Evolutionary conservation across 2,329 filamentous ascomycete species (phyloP), one percentile per base, ranked within the genome.

Genomic region (Sporothrix variecibatus): DNA sequence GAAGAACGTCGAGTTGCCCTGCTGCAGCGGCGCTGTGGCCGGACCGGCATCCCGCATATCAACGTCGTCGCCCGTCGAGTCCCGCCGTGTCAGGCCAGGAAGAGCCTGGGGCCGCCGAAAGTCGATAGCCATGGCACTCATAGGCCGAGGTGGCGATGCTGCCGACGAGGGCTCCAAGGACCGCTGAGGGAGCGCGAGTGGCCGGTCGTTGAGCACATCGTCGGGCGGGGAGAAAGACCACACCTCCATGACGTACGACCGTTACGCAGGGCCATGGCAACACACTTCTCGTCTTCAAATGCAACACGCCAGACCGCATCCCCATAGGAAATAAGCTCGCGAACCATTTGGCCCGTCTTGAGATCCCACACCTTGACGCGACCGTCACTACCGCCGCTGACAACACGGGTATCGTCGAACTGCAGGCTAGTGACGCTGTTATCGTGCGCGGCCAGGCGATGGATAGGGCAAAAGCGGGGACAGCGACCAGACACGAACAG

Each of bases 291-390:
- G 77, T 97, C 95, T 81, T 99, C 96, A 81, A 99, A 99, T 0
- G 97, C 96, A 46, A 99, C 95, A 75, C 96, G 89, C 96, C 96
- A 99, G 0, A 99, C 96, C 20, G 95, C 95, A 80, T 99, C 95
- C 0, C 95, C 94, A 72, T 95, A 94, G 26, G 92, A 91, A 65
- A 95, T 95, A 58, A 99, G 88, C 83, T 99, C 96, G 75, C 96
- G 91, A 28, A 99, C 94, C 38, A 97, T 87, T 74, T 93, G 92
- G 3, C 96, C 96, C 1, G 94, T 96, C 82, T 96, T 94, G 75
- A 98, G 86, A 83, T 97, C 95, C 96, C 96, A 99, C 72, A 99
- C 95, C 83, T 98, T 99, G 77, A 99, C 96, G 72, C 96, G 89
- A n/a, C 96, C 96, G 82, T 99, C 96, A 79, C 94, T 97, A 69